Evolutionary conservation across 75 land plant species (phyloP).

Genomic region (Selaginella tamariscina): DNA sequence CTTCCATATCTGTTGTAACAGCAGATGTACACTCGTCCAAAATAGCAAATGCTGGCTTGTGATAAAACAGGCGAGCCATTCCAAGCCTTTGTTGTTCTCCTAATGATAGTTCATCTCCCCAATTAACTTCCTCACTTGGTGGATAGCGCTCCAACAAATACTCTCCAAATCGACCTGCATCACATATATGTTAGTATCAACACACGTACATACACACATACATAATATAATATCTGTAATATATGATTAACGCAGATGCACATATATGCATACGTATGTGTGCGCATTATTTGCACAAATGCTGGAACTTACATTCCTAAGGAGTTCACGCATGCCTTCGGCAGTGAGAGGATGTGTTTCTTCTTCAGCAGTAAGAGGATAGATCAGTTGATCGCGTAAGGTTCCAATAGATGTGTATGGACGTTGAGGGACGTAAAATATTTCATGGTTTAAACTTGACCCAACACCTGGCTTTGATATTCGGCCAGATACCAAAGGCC

Average conservation of each 20-base stretch:
- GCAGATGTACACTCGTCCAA: slow-evolving; percentile 99
- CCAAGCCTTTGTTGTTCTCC: slow-evolving; percentile 98
- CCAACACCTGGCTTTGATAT: slow-evolving; percentile 95
- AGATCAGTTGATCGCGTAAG: slow-evolving; percentile 90
- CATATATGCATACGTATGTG: too few species aligned
- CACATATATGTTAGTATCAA: too few species aligned
- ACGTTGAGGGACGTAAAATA: slow-evolving; percentile 97
- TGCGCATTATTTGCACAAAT: background rate
- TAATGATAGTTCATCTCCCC: slow-evolving; percentile 98
- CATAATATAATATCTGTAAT: too few species aligned
- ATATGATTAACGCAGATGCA: too few species aligned
- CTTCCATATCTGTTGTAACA: slow-evolving; percentile 99
- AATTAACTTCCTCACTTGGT: slow-evolving; percentile 62
- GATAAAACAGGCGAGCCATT: slow-evolving; percentile 96
- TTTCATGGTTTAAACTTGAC: slow-evolving; percentile 88
- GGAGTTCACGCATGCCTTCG: slow-evolving; percentile 76
- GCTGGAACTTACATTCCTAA: slow-evolving; percentile 55
- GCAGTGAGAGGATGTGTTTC: slow-evolving; percentile 62
- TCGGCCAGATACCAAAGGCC: slow-evolving; percentile 91
- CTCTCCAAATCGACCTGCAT: slow-evolving; percentile 88
- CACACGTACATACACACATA: too few species aligned
- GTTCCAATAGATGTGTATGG: slow-evolving; percentile 99
- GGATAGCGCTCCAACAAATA: slow-evolving; percentile 92
- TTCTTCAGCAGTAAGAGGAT: slow-evolving; percentile 76
- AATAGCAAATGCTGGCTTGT: slow-evolving; percentile 93